Percentiles rank a stretch among this genome's conserved stretches.
Conservation (phyloP, 2,329 filamentous ascomycete species). For the Sporothrix schenckii region DNA sequence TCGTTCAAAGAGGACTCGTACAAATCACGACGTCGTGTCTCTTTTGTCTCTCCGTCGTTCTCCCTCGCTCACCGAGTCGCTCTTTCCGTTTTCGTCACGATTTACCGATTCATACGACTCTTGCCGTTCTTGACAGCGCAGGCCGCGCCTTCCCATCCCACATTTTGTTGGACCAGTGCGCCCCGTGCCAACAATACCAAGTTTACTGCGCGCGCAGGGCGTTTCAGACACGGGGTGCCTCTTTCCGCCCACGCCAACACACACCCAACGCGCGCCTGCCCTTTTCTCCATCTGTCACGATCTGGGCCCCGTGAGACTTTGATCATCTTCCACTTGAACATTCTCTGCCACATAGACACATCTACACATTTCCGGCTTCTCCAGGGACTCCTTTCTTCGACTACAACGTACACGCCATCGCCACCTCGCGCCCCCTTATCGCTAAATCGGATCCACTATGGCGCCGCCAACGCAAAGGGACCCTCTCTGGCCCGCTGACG, state of each 20-base stretch:
- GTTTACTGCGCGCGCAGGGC: conserved; percentile 14
- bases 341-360: neutral
- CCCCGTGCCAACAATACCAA: conserved; percentile 26
- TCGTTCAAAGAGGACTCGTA: neutral
- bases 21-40: neutral
- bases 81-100: conserved; percentile 16
- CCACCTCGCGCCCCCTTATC: neutral
- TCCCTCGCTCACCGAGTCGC: conserved; percentile 1
- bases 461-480: conserved; percentile 26
- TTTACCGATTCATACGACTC: neutral
- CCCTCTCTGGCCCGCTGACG: conserved; percentile 29
- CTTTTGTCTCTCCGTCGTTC: neutral
- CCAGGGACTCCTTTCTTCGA: too few relatives aligned
- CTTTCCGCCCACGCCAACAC: conserved; percentile 6
- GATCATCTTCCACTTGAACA: neutral
- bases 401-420: neutral
- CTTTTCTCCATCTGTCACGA: neutral
- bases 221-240: conserved; percentile 16
- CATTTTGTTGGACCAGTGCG: conserved; percentile 14
- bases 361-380: neutral
- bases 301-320: neutral
- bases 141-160: neutral
- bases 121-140: neutral
- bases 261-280: conserved; percentile 15
- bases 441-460: conserved; percentile 30